These are phyloP conservation scores for Persicaria tinctoria DNA, from an alignment of 148 eudicot species.

Conservation along the genomic window DNA sequence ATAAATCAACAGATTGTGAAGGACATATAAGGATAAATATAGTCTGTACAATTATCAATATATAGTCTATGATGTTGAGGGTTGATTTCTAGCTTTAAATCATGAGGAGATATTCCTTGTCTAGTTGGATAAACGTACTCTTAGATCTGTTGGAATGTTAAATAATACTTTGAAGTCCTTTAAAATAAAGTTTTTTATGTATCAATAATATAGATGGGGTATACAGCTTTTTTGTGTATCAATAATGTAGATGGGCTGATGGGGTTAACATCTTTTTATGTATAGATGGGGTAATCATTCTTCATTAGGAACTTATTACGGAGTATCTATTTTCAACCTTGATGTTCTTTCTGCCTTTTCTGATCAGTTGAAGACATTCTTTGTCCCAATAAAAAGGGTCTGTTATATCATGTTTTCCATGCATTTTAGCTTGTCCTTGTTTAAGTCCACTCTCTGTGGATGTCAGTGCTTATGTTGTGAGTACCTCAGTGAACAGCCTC, in stretches of 20 bases:
- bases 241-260: neutral
- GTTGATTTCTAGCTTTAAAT: too few species aligned
- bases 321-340: neutral
- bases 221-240: neutral
- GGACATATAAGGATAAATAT: neutral
- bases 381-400: neutral
- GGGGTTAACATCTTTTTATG: too few species aligned
- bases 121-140: too few species aligned
- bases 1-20: neutral
- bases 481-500: neutral
- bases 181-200: neutral
- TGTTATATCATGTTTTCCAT: neutral
- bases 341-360: neutral
- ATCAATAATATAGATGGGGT: neutral
- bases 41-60: neutral
- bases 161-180: neutral
- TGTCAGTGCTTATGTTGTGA: neutral
- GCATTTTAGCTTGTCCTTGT: neutral
- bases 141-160: too few species aligned
- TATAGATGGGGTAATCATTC: neutral
- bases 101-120: too few species aligned
- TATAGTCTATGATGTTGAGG: neutral
- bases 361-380: neutral
- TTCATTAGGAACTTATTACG: neutral
- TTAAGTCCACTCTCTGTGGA: neutral